Base-by-base conservation (phyloP, 2,329 filamentous ascomycete genomes). In the Alternaria novae-zelandiae region DNA sequence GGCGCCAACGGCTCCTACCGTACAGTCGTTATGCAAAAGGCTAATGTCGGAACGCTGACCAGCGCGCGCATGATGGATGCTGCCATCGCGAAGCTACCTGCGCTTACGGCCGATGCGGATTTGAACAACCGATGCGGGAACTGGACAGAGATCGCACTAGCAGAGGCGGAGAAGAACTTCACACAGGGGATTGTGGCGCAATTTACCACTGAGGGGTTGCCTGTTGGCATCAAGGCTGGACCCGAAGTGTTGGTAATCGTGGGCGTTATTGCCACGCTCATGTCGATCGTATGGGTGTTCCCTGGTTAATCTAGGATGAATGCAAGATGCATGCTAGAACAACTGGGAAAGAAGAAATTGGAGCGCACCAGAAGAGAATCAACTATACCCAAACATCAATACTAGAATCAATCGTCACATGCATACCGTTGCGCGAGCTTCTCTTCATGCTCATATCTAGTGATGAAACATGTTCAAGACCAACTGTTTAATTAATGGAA, bases 61-160 rank as follows among this genome's bases (percentile, higher is more conserved):
- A 74, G 74, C 54, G 75, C 76, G 6, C 72, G 70, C 30, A 82
- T 85, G 75, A 77, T 85, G 69, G 80, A 84, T 61, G 74, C 72
- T 17, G 80, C 82, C 53, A 75, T 79, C 51, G 74, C 72, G 36
- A 80, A 82, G 65, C 67, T 80, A 12, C 77, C 78, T 6, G 70
- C 70, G 3, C 72, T 85, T 65, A 83, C 77, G 44, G 74, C 79
- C 41, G 78, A 86, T 65, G 63, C 59, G 28, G 67, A 71, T 9
- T 72, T 86, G 53, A 86, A 85, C 72, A 61, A 68, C 43, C 74
- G 76, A 44, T 85, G 83, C 68, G 82, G 83, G 13, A 85, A 85
- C 74, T 72, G 82, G 66, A 83, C 81, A 10, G 73, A 77, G 50
- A 69, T 84, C 50, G 83, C 83, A n/a, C 41, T 83, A n/a, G 70